Conservation (phyloP, 371 early-diverging fungal species). For the Mortierella sp. region DNA sequence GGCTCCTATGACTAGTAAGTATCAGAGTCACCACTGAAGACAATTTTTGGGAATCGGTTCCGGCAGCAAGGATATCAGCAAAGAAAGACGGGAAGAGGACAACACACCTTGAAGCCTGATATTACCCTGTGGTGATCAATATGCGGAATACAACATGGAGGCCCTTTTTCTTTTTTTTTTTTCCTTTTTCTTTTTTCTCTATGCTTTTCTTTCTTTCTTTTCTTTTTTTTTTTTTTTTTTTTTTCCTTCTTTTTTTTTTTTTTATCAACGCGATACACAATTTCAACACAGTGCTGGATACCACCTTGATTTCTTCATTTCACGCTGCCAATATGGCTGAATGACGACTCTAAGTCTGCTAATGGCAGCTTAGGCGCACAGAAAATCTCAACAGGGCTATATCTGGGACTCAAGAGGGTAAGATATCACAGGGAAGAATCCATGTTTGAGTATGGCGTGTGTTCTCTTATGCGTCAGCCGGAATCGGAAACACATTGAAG, state of each 20-base stretch:
- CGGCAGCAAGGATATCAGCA: no score
- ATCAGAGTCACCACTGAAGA: not conserved
- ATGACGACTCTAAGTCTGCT: no score
- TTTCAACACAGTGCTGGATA: slow-evolving; percentile 5
- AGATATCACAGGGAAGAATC: no score
- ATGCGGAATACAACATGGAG: no score
- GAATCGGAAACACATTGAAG: no score
- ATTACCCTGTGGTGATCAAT: not conserved
- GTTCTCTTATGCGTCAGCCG: no score
- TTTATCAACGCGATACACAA: slow-evolving; percentile 1
- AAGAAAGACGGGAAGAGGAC: not conserved
- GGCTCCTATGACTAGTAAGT: slow-evolving; percentile 82
- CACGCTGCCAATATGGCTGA: no score
- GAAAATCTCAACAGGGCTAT: no score
- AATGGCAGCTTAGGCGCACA: no score
- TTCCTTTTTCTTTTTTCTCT: not conserved
- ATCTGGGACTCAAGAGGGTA: no score
- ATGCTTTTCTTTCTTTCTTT: slow-evolving; percentile 1
- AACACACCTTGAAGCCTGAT: not conserved
- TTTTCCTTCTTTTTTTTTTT: not conserved
- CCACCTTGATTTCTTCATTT: no score
- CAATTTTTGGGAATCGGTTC: not conserved
- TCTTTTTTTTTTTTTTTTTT: not conserved
- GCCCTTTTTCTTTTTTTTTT: slow-evolving; percentile 1
- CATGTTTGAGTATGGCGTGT: no score